These are phyloP conservation scores for Diplodia corticola DNA, from an alignment of 2,329 filamentous ascomycete species.

Conservation along the genomic window DNA sequence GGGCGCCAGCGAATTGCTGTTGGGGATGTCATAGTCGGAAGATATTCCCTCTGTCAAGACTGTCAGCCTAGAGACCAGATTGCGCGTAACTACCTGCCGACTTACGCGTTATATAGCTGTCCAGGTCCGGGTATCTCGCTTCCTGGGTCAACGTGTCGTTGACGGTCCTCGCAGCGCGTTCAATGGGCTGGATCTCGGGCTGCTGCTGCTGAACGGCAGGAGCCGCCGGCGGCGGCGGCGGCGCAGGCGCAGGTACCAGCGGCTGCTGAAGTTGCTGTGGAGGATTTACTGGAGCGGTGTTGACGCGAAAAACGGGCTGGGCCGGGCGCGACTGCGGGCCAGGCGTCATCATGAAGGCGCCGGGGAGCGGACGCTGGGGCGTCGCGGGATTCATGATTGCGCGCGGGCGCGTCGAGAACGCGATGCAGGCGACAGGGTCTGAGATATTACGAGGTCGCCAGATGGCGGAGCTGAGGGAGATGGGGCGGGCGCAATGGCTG, in stretches of 20 bases:
- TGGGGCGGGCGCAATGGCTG: slow-evolving; percentile 10
- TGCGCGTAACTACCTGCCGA: slow-evolving; percentile 20
- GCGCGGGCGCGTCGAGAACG: slow-evolving; percentile 15
- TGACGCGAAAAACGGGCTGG: slow-evolving; percentile 20
- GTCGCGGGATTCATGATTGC: slow-evolving; percentile 46
- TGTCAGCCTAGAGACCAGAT: not conserved
- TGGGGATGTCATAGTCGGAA: slow-evolving; percentile 83
- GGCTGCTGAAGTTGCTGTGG: slow-evolving; percentile 19
- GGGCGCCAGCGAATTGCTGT: slow-evolving; percentile 72
- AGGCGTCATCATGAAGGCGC: slow-evolving; percentile 75
- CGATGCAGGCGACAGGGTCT: not conserved
- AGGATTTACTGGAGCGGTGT: slow-evolving; percentile 19
- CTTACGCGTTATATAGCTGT: slow-evolving; percentile 86
- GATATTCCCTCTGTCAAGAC: slow-evolving; percentile 71
- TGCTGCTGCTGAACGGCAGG: slow-evolving; percentile 16
- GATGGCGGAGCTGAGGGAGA: slow-evolving; percentile 11
- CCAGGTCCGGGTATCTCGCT: slow-evolving; percentile 81
- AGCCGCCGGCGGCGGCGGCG: not conserved
- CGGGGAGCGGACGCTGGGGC: slow-evolving; percentile 71
- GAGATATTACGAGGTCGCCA: slow-evolving; percentile 17
- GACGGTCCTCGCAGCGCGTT: slow-evolving; percentile 79
- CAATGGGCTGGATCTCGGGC: slow-evolving; percentile 59
- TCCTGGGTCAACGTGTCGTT: slow-evolving; percentile 77
- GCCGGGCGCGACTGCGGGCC: slow-evolving; percentile 33
- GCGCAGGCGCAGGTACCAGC: slow-evolving; percentile 10